Evolutionary conservation across 331 rosid species (phyloP), one percentile per base, ranked within the genome.

Genomic region (Cydonia oblonga): DNA sequence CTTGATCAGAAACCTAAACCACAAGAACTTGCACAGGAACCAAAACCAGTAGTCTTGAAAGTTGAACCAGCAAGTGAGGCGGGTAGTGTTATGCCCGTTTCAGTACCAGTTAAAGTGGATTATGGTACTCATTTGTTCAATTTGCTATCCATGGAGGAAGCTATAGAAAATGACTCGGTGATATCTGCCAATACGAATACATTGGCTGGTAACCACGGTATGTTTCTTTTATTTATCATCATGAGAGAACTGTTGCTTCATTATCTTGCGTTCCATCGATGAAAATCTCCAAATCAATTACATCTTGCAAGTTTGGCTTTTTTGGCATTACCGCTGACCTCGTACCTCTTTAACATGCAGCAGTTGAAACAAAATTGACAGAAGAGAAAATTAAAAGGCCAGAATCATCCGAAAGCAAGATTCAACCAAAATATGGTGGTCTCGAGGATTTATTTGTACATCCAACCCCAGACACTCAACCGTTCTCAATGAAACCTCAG

Each of bases 41-140:
- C 60, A 40, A 49, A 67, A 28, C 72, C 65, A 28, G 68, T 15
- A 75, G 68, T 35, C 24, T 49, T 51, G 4, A 72, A 42, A 26
- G 44, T 67, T 60, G 76, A 72, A 40, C 46, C 30, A 2, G 33
- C 8, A 30, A 38, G 57, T 65, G 38, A 66, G 20, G 10, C 26
- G 28, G 33, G 24, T 5, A 58, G 23, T 57, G 67, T n/a, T 57
- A 30, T 15, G 20, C 33, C 79, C 3, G 54, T 38, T 28, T 29
- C 72, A 9, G 2, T 42, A 25, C 73, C 73, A 40, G 68, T 60
- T 54, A 75, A 67, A 58, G 68, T 67, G 56, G 79, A 75, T 58
- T 75, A 75, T 58, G 79, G 68, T 38, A 67, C 68, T 40, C 15
- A 67, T 26, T 54, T 75, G 30, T 75, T 75, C 68, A 75, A 58